phyloP scores from a whole-genome alignment of 306 rosid species.

The Argentina anserina region DNA sequence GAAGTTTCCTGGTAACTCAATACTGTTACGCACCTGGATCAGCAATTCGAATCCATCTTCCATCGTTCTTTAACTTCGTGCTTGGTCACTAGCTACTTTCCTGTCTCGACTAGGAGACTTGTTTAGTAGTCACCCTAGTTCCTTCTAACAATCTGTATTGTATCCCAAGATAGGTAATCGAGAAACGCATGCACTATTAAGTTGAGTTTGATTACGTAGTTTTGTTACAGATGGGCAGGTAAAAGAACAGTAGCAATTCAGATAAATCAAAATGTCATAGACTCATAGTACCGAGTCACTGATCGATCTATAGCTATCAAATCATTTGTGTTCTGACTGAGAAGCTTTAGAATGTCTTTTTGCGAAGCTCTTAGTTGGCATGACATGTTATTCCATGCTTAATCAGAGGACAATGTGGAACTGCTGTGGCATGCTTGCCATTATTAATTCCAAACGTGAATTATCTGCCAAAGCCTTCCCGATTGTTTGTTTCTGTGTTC shows the following conservation, averaged over 20 bases:
- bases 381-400: slow-evolving; percentile 7
- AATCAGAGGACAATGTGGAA: neutral
- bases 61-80: neutral
- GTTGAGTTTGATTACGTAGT: too few relatives aligned
- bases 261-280: neutral
- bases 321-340: neutral
- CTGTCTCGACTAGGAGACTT: neutral
- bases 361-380: neutral
- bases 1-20: neutral
- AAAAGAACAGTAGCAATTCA: neutral
- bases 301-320: neutral
- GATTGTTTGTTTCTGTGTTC: neutral
- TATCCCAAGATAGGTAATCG: neutral
- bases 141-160: neutral
- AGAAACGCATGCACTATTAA: neutral
- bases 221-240: neutral
- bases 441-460: neutral
- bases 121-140: neutral
- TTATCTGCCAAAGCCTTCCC: neutral
- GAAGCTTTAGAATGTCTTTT: neutral
- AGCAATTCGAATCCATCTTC: neutral
- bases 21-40: neutral
- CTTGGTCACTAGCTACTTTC: neutral
- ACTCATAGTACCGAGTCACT: neutral
- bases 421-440: neutral